Evolutionary conservation across 164 flowering plant genomes (phyloP), one percentile per base, ranked within the genome.

Genomic region (Dillenia suffruticosa): DNA sequence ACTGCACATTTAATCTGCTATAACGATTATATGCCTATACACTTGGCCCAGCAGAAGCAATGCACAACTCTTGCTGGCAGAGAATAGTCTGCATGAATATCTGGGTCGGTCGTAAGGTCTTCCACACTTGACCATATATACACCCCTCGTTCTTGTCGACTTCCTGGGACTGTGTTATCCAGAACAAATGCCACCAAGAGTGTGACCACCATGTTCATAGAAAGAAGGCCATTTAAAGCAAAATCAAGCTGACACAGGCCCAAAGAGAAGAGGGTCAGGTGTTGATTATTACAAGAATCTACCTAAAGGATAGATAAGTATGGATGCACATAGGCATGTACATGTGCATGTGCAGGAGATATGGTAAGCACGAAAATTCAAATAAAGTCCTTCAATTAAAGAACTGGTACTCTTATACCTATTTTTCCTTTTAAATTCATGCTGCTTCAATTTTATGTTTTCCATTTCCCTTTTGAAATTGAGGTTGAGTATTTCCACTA

Each of bases 91-190:
- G 72, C 79, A 10, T 72, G 75, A 52, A 77, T 59, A 45, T 82
- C 60, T 10, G 90, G 82, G 61, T 93, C 84, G 14, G 58, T 58
- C 13, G 60, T 74, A 46, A 81, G 10, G 54, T 88, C 90, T 59
- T 88, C 88, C 2, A 77, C 63, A 14, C 64, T 73, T 10, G 92
- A 88, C 98, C 98, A 93, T 58, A 70, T 65, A 69, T 93, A 93
- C n/a, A 83, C 94, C 59, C 98, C 97, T 74, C 94, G 74, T 65
- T 93, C 96, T 74, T 83, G 82, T 63, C 70, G 58, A 77, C 75
- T 87, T 7, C 97, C 96, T 24, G 97, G 96, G 57, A 85, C 97
- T 0, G 94, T 88, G 82, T 85, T 90, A 69, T 93, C 98, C 17
- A 93, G 77, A 46, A 90, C 44, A 58, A 90, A 71, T 57, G 98